Conservation (phyloP, 352 stramenopile genomes). For the Pythium insidiosum region DNA sequence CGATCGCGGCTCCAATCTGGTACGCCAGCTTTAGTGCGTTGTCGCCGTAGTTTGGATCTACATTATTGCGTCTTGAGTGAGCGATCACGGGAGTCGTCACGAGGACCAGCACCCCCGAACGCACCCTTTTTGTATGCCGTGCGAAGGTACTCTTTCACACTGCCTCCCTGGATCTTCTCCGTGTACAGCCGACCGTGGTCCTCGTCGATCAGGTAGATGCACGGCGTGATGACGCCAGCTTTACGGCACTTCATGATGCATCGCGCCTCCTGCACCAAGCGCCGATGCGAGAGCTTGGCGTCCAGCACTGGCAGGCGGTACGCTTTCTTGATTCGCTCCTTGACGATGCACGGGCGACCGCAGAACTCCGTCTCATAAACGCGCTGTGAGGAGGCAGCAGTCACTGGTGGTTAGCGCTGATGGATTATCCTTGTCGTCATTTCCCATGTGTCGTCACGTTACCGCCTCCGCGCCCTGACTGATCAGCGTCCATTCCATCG, state of each 20-base stretch:
- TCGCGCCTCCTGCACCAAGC: slow-evolving; percentile 70
- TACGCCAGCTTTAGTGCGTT: slow-evolving; percentile 63
- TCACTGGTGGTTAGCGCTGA: too few species aligned
- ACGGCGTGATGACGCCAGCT: slow-evolving; percentile 57
- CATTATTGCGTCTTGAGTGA: too few species aligned
- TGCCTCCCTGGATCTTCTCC: slow-evolving; percentile 62
- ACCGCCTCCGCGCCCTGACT: slow-evolving; percentile 79
- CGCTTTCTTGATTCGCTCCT: slow-evolving; percentile 78
- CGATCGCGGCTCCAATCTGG: slow-evolving; percentile 84
- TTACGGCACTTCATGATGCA: slow-evolving; percentile 80
- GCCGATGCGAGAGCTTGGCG: slow-evolving; percentile 72
- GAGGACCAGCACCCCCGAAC: too few species aligned
- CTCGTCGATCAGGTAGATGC: slow-evolving; percentile 78
- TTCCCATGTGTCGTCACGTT: slow-evolving; percentile 2
- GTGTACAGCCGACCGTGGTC: slow-evolving; percentile 56
- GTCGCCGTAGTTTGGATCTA: slow-evolving; percentile 42
- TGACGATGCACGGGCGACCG: slow-evolving; percentile 64
- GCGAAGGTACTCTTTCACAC: slow-evolving; percentile 65
- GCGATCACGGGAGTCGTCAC: too few species aligned
- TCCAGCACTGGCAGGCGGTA: slow-evolving; percentile 73
- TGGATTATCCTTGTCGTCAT: too few species aligned
- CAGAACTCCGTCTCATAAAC: slow-evolving; percentile 67
- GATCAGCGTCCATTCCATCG: slow-evolving; percentile 47
- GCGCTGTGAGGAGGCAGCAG: slow-evolving; percentile 28
- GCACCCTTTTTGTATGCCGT: slow-evolving; percentile 42